Conservation (phyloP, 805 yeast species). For the Cephaloascus fragrans region DNA sequence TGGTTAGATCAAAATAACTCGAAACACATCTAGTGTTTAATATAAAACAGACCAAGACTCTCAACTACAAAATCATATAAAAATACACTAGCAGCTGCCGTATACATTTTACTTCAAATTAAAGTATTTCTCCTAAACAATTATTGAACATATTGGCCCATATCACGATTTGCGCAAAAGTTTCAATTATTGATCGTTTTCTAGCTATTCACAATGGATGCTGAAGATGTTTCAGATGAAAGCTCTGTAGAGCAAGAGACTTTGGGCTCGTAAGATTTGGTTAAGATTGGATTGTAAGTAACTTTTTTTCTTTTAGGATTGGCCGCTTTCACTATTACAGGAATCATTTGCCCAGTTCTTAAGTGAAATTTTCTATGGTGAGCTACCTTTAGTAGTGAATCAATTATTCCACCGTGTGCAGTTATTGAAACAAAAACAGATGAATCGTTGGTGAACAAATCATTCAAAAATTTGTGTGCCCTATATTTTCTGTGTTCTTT, state of each 20-base stretch:
- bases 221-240: too few relatives aligned
- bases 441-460: slow-evolving; percentile 7
- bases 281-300: background rate
- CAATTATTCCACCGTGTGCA: slow-evolving; percentile 29
- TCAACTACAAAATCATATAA: too few relatives aligned
- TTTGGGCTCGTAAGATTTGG: background rate
- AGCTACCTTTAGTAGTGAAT: slow-evolving; percentile 28
- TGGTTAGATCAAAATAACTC: too few relatives aligned
- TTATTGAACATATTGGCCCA: too few relatives aligned
- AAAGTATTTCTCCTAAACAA: too few relatives aligned
- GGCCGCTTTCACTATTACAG: slow-evolving; percentile 27
- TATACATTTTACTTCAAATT: too few relatives aligned
- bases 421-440: slow-evolving; percentile 20
- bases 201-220: too few relatives aligned
- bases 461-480: slow-evolving; percentile 22
- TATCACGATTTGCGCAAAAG: too few relatives aligned
- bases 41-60: too few relatives aligned
- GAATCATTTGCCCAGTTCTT: slow-evolving; percentile 37
- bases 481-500: slow-evolving; percentile 23
- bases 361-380: slow-evolving; percentile 30
- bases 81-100: too few relatives aligned
- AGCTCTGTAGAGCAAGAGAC: background rate
- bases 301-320: background rate
- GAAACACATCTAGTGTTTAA: too few relatives aligned
- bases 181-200: too few relatives aligned